These are phyloP conservation scores for Boletus subcaerulescens DNA, from an alignment of 768 basidiomycete species.

Conservation along the genomic window DNA sequence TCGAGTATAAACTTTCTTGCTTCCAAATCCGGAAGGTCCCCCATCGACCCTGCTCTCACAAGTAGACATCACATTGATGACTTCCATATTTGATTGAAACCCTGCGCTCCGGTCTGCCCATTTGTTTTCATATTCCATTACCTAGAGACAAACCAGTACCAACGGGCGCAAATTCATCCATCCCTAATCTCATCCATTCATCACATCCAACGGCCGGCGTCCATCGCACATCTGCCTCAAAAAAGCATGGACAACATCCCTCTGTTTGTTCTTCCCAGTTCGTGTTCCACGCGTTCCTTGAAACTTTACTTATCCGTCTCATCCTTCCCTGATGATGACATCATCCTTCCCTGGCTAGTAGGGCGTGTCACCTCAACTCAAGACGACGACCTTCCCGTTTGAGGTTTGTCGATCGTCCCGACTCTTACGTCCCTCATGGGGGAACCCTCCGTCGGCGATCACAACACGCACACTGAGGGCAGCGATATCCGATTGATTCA, in stretches of 20 bases:
- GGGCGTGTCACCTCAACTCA: not conserved
- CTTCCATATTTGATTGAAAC: not conserved
- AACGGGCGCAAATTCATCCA: conserved; percentile 10
- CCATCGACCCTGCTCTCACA: too few species aligned
- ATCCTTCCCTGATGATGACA: not conserved
- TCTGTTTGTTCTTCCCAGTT: not conserved
- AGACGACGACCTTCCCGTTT: not conserved
- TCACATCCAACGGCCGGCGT: conserved; percentile 1
- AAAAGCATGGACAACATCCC: not conserved
- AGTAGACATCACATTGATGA: not conserved
- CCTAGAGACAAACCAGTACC: not conserved
- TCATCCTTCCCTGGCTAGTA: not conserved
- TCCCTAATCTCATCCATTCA: not conserved
- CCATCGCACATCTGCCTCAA: conserved; percentile 1
- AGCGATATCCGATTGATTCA: not conserved
- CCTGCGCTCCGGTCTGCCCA: not conserved
- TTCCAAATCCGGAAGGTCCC: not conserved
- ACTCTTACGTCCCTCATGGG: conserved; percentile 11
- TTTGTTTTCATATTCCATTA: conserved; percentile 3
- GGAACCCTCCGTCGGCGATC: conserved; percentile 18
- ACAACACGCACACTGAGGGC: conserved; percentile 12
- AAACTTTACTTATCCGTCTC: not conserved
- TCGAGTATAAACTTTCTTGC: not conserved
- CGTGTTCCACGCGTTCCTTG: not conserved
- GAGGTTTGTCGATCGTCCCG: not conserved